Percentiles rank a stretch among this genome's conserved stretches.
These are phyloP conservation scores for Lentinus polychrous DNA, from an alignment of 1,284 basidiomycete genomes.

Conservation along the genomic window DNA sequence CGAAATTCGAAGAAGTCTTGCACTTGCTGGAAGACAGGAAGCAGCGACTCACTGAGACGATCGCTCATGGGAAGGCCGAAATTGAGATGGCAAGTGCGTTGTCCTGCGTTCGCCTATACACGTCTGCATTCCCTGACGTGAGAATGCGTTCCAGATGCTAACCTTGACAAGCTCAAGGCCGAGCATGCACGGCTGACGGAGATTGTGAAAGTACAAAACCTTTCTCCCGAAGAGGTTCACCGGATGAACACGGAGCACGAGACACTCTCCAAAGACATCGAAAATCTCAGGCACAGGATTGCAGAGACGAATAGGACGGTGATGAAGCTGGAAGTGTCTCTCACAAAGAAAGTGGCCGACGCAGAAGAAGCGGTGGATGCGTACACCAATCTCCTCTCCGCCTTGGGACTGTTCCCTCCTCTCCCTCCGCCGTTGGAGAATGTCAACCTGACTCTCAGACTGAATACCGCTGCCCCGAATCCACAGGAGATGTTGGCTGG, in stretches of 20 bases:
- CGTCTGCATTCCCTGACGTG: slow-evolving; percentile 5
- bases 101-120: neutral
- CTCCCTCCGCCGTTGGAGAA: slow-evolving; percentile 60
- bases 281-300: slow-evolving; percentile 71
- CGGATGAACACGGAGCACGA: slow-evolving; percentile 86
- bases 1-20: slow-evolving; percentile 65
- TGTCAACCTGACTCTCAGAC: slow-evolving; percentile 64
- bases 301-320: slow-evolving; percentile 62
- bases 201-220: slow-evolving; percentile 75
- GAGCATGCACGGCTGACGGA: slow-evolving; percentile 59
- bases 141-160: slow-evolving; percentile 33
- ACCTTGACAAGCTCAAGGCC: slow-evolving; percentile 50
- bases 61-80: slow-evolving; percentile 58
- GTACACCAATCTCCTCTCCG: slow-evolving; percentile 65
- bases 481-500: slow-evolving; percentile 58
- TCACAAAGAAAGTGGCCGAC: slow-evolving; percentile 69
- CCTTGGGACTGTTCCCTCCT: slow-evolving; percentile 69
- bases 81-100: slow-evolving; percentile 43
- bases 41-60: slow-evolving; percentile 53
- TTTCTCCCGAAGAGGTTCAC: slow-evolving; percentile 78
- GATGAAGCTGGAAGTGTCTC: slow-evolving; percentile 71
- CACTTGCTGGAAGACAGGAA: slow-evolving; percentile 57
- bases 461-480: slow-evolving; percentile 68
- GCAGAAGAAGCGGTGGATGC: slow-evolving; percentile 74
- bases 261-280: slow-evolving; percentile 58